phyloP scores from a whole-genome alignment of 1,284 basidiomycete species.

The Xerocomus amazonicus region DNA sequence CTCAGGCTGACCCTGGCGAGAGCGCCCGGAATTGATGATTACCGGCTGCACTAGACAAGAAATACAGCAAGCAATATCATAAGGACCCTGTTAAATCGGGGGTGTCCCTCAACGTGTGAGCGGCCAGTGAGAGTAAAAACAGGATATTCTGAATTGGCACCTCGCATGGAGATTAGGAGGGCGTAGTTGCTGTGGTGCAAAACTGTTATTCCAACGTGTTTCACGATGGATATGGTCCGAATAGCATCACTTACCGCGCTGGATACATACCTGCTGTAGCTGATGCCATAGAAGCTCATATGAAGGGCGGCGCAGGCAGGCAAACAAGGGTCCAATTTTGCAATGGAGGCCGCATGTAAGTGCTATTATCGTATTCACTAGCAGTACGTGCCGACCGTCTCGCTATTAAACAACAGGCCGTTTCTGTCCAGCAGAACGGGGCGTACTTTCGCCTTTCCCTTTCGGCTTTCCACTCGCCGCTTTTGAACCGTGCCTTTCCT shows the following conservation, averaged over 20 bases:
- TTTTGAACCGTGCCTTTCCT: conserved; percentile 35
- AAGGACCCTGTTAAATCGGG: neutral
- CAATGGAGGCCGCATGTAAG: neutral
- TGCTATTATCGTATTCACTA: neutral
- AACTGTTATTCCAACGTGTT: neutral
- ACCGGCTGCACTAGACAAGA: neutral
- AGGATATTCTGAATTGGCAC: neutral
- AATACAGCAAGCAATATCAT: neutral
- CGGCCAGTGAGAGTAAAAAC: neutral
- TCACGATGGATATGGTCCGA: neutral
- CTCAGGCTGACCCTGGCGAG: neutral
- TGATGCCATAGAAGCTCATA: neutral
- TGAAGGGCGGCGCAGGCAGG: neutral
- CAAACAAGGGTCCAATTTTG: too few species aligned
- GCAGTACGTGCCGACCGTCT: too few species aligned
- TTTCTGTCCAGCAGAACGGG: conserved; percentile 25
- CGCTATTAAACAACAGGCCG: conserved; percentile 10
- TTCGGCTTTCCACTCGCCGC: conserved; percentile 16
- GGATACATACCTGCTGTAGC: neutral
- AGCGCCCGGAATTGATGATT: neutral
- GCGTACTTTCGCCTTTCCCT: conserved; percentile 16
- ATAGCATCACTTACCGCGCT: too few species aligned
- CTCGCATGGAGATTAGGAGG: conserved; percentile 1
- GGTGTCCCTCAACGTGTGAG: conserved; percentile 9
- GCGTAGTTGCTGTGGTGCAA: neutral